Evolutionary conservation across 2,329 filamentous ascomycete species (phyloP), one percentile per base, ranked within the genome.

Genomic region (Sordariomycetes sp.): DNA sequence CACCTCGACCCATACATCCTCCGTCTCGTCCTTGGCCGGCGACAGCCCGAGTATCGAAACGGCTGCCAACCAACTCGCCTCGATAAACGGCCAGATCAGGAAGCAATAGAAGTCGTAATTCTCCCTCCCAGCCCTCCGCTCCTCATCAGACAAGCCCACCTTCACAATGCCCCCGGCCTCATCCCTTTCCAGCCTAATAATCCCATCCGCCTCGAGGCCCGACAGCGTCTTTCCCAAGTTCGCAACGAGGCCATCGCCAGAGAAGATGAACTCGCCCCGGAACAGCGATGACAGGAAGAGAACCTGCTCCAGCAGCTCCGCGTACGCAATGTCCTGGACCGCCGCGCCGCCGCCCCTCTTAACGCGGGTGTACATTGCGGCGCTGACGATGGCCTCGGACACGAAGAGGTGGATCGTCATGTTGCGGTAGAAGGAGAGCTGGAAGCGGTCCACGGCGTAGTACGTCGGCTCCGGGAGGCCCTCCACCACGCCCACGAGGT

Each of bases 331-430:
- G 53, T 87, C 82, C 67, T 97, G 90, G 62, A 87, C 82, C 3
- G 84, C 77, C 0, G 89, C 87, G 0, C 88, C 89, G n/a, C 92
- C 92, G 17, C 94, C 94, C 61, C 84, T 84, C 70, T 99, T 99
- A 57, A 97, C 87, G 52, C 83, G 82, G 0, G 85, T 94, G 69
- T 99, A 99, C 77, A 99, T 85, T 32, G 88, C 88, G 4, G 86
- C 89, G 60, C 89, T 94, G 24, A 97, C 89, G 4, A 99, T 76
- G 0, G 92, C 88, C 68, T 97, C 91, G 2, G 90, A 87, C 58
- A 99, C 94, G 69, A 99, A 99, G 5, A 99, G 80, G 67, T 99
- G 94, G 60, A 99, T 99, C 0, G 92, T 96, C 94, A 97, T 97
- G 70, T 99, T 99, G 56, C 94, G 86, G 72, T 99, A 99, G 70